These are phyloP conservation scores for Rhizopogon salebrosus DNA, from an alignment of 768 basidiomycete genomes.

Conservation along the genomic window DNA sequence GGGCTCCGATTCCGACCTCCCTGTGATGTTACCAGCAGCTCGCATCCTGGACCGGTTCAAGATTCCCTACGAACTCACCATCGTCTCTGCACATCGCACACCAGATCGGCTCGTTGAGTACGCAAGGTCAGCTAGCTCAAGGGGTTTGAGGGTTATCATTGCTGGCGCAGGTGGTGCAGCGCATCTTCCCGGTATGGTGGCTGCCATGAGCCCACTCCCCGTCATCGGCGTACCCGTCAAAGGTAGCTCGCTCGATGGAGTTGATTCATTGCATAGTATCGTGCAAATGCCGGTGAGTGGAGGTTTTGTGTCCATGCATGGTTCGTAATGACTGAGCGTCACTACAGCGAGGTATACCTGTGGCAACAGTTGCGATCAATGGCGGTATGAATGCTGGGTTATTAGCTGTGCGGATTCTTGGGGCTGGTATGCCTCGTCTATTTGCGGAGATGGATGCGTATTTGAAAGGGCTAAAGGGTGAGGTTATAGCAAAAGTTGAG, in stretches of 20 bases:
- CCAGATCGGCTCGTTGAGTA: constrained; percentile 83
- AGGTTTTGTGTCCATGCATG: background rate
- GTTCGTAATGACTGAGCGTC: background rate
- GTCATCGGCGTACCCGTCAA: constrained; percentile 97
- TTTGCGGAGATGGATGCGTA: constrained; percentile 69
- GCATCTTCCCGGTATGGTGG: constrained; percentile 98
- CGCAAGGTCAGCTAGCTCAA: constrained; percentile 62
- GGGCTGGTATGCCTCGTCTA: constrained; percentile 64
- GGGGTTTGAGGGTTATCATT: constrained; percentile 73
- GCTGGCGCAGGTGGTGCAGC: constrained; percentile 99
- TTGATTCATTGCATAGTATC: constrained; percentile 95
- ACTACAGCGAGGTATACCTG: constrained; percentile 85
- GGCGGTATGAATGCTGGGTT: constrained; percentile 92
- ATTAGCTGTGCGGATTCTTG: constrained; percentile 87
- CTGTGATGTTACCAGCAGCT: constrained; percentile 86
- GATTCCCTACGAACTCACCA: constrained; percentile 89
- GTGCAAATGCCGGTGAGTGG: constrained; percentile 95
- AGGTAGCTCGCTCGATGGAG: constrained; percentile 88
- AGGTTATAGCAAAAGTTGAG: constrained; percentile 78
- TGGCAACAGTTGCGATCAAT: constrained; percentile 96
- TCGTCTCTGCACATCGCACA: constrained; percentile 96
- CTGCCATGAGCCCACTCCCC: constrained; percentile 86
- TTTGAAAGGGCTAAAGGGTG: constrained; percentile 59
- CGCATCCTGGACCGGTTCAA: constrained; percentile 76
- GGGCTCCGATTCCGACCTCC: constrained; percentile 98